A percentile compares a stretch with the other conserved stretches of the same genome.
Evolutionary conservation across 2,329 filamentous ascomycete species (phyloP).

Genomic region (Lachnellula cervina): DNA sequence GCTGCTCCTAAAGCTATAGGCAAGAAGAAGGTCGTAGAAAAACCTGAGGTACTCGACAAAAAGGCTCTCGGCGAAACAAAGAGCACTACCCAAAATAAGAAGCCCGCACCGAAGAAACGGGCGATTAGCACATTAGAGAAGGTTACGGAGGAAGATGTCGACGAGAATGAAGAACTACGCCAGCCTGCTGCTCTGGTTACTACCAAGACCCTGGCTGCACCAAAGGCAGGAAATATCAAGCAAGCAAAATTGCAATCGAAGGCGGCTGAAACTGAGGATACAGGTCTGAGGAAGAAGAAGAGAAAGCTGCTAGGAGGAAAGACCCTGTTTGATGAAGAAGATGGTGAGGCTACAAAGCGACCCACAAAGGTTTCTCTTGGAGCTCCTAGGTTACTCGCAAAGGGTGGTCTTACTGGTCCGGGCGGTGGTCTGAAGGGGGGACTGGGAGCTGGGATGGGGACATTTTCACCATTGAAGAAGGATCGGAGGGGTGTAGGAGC

Average conservation of each 20-base stretch:
- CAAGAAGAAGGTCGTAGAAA: constrained; percentile 21
- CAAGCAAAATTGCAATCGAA: constrained; percentile 16
- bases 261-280: constrained; percentile 23
- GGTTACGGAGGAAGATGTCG: constrained; percentile 36
- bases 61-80: constrained; percentile 40
- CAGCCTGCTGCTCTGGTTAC: constrained; percentile 24
- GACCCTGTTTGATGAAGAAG: constrained; percentile 68
- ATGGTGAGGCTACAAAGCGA: constrained; percentile 43
- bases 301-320: constrained; percentile 64
- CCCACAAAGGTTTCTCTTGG: constrained; percentile 34
- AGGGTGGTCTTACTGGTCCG: constrained; percentile 26
- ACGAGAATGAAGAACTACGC: constrained; percentile 31
- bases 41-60: constrained; percentile 30
- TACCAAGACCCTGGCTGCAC: not conserved
- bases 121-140: constrained; percentile 34
- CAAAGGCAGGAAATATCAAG: constrained; percentile 7
- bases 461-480: constrained; percentile 69
- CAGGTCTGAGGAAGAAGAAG: constrained; percentile 56
- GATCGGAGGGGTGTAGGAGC: constrained; percentile 59
- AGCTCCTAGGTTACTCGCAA: constrained; percentile 26
- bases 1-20: constrained; percentile 16
- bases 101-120: constrained; percentile 30
- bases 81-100: constrained; percentile 26
- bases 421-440: constrained; percentile 21
- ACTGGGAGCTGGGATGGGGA: constrained; percentile 41